Percentiles rank a stretch among this genome's conserved stretches.
phyloP scores from a whole-genome alignment of 768 basidiomycete species.

The Trametes punicea region DNA sequence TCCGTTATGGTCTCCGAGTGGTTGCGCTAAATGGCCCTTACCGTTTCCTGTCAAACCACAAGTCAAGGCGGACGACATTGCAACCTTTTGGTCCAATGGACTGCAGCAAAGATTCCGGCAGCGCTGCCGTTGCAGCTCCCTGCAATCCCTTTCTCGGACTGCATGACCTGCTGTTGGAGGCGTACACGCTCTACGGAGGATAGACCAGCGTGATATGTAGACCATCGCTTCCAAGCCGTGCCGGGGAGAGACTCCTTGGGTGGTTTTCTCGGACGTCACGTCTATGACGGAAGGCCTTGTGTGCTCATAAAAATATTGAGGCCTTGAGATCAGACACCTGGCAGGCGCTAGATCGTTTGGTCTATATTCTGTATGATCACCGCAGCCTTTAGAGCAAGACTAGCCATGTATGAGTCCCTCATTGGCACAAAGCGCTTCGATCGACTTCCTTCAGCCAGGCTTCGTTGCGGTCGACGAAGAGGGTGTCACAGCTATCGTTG shows the following conservation, averaged over 20 bases:
- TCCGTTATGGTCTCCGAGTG: too few relatives aligned
- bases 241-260: constrained; percentile 34
- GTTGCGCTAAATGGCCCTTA: too few relatives aligned
- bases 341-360: constrained; percentile 35
- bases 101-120: too few relatives aligned
- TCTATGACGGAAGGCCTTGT: constrained; percentile 45
- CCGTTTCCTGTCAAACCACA: too few relatives aligned
- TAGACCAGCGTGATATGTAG: constrained; percentile 47
- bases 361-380: constrained; percentile 32
- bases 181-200: constrained; percentile 33
- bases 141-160: constrained; percentile 36
- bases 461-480: constrained; percentile 38
- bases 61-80: too few relatives aligned
- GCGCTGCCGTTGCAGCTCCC: too few relatives aligned
- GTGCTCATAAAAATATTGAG: too few relatives aligned
- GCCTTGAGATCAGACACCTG: constrained; percentile 37
- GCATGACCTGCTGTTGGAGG: constrained; percentile 41
- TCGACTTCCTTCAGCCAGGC: constrained; percentile 37
- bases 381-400: constrained; percentile 36
- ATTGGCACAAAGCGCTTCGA: background rate
- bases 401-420: constrained; percentile 5
- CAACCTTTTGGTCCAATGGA: too few relatives aligned
- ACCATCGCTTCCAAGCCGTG: constrained; percentile 32
- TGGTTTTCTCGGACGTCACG: constrained; percentile 42
- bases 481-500: constrained; percentile 42